These are phyloP conservation scores for Tilletia horrida DNA, from an alignment of 1,284 basidiomycete genomes.

Conservation along the genomic window DNA sequence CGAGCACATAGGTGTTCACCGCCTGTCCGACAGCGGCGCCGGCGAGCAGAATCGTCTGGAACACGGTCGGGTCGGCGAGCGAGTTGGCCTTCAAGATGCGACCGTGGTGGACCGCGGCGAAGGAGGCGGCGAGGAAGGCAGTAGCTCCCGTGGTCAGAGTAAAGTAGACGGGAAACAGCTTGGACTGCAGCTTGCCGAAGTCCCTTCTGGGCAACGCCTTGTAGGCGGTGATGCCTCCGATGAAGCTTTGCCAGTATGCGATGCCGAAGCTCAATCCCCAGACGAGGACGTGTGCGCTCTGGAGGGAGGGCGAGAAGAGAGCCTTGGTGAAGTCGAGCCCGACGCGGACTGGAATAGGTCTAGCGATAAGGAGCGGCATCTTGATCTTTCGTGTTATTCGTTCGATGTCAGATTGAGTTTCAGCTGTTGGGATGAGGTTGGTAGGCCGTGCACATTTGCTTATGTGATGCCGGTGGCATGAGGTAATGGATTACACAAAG, in stretches of 20 bases:
- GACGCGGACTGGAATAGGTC: not conserved
- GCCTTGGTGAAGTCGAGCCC: constrained; percentile 15
- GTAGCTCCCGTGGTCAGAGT: not conserved
- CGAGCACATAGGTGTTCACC: not conserved
- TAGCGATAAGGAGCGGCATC: not conserved
- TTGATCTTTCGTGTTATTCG: not conserved
- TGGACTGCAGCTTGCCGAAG: constrained; percentile 11
- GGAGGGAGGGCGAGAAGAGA: constrained; percentile 11
- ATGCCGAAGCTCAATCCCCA: constrained; percentile 4
- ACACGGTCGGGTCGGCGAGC: constrained; percentile 10
- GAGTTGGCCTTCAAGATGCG: constrained; percentile 4
- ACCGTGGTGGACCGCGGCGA: not conserved
- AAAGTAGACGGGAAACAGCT: constrained; percentile 14
- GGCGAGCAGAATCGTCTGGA: constrained; percentile 4
- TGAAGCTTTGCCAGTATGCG: constrained; percentile 5
- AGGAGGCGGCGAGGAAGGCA: not conserved
- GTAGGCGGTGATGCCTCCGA: constrained; percentile 5
- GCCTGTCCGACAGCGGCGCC: not conserved
- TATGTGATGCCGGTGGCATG: no score
- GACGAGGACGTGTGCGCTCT: not conserved
- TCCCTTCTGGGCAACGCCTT: not conserved
- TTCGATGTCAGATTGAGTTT: not conserved
- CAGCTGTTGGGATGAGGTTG: not conserved
- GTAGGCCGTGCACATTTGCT: not conserved
- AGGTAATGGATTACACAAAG: no score